phyloP scores from a whole-genome alignment of 202 grass and related monocot genomes.

The Elaeis oleifera region DNA sequence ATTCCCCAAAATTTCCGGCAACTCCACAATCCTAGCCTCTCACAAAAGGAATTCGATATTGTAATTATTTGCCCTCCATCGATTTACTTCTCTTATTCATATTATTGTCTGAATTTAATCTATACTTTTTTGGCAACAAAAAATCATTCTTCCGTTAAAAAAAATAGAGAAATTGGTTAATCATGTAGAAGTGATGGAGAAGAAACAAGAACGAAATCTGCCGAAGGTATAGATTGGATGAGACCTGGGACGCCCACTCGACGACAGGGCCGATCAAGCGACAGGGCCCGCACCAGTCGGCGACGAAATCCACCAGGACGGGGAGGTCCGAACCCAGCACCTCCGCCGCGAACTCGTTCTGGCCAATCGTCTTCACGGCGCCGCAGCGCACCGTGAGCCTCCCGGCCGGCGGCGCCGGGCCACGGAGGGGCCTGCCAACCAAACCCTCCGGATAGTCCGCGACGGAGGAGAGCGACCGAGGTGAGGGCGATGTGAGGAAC shows the following conservation, averaged over 20 bases:
- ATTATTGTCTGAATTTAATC: no score
- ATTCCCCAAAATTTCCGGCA: no score
- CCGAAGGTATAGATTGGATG: not conserved
- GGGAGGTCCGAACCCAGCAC: conserved; percentile 74
- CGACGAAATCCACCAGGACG: conserved; percentile 95
- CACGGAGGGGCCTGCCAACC: not conserved
- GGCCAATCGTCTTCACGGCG: conserved; percentile 39
- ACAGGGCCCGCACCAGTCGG: conserved; percentile 96
- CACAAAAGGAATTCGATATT: no score
- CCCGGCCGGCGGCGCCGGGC: not conserved
- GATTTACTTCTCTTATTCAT: no score
- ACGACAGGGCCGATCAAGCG: conserved; percentile 74
- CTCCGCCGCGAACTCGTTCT: conserved; percentile 61
- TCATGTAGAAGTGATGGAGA: not conserved
- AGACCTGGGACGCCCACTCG: conserved; percentile 78
- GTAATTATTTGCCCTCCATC: no score
- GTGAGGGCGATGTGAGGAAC: not conserved
- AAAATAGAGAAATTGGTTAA: no score
- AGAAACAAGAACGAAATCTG: not conserved
- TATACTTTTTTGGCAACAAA: no score
- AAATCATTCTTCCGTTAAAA: no score
- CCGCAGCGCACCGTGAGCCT: conserved; percentile 39
- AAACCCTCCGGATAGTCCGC: conserved; percentile 1
- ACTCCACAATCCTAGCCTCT: no score
- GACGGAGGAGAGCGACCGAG: not conserved